Base-by-base conservation (phyloP, 495 filamentous ascomycete genomes). In the Aspergillus haitiensis region DNA sequence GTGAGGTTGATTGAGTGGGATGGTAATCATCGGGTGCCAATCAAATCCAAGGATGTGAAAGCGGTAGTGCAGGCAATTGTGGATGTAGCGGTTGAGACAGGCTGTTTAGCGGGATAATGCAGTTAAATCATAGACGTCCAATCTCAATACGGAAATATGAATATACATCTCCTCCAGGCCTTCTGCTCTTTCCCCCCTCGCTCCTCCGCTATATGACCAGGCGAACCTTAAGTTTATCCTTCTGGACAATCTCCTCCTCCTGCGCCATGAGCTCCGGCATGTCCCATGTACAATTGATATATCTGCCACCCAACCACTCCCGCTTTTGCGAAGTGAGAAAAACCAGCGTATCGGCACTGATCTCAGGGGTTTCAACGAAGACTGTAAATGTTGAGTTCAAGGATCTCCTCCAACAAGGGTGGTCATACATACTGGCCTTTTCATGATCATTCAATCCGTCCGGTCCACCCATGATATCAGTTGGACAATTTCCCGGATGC, bases 1-100 rank as follows among this genome's bases (percentile, higher is more conserved):
- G 63, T 73, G 18, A 74, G 64, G 58, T 37, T 87, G 58, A 58
- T 88, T 5, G 81, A 88, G 70, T 88, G 84, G 86, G 78, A 84
- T 27, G 85, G 85, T 1, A 76, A 71, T 15, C 85, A 88, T 67
- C 67, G 86, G 42, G 70, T 87, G 27, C 81, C 83, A 10, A 75
- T 87, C 47, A 83, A 84, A 72, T 70, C 63, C 16, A 64, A 67
- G 48, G 85, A 87, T 70, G 80, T 86, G 10, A 67, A 74, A 47
- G 65, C 61, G n/a, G 64, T 87, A 11, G 74, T 81, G 33, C 59
- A 73, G 3, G 67, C 75, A 55, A 80, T 85, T 15, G 37, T 79
- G 9, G 69, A 69, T 34, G 48, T 83, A 40, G 79, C 77, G 31
- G 16, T 39, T 3, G 12, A 36, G 39, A 32, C 18, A 21, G 52